These are phyloP conservation scores for Candolleomyces eurysporus DNA, from an alignment of 768 basidiomycete species.

Conservation along the genomic window DNA sequence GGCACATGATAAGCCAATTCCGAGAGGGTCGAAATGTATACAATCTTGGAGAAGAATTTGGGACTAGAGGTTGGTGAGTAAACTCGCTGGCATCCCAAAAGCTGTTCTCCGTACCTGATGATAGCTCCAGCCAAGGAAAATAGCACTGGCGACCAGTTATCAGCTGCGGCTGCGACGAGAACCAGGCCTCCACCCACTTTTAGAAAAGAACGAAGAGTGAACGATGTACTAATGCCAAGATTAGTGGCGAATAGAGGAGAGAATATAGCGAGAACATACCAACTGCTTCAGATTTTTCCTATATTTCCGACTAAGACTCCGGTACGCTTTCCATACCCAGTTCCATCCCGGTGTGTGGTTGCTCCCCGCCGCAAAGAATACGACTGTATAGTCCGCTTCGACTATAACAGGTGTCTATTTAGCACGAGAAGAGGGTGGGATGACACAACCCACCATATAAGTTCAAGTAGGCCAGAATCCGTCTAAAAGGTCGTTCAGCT, in stretches of 20 bases:
- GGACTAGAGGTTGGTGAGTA: slow-evolving; percentile 46
- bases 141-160: slow-evolving; percentile 53
- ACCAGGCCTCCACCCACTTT: slow-evolving; percentile 51
- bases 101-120: slow-evolving; percentile 58
- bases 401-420: slow-evolving; percentile 40
- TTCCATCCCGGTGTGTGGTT: slow-evolving; percentile 77
- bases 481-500: slow-evolving; percentile 37
- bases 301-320: slow-evolving; percentile 77
- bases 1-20: slow-evolving; percentile 76
- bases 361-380: slow-evolving; percentile 83
- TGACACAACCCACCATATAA: slow-evolving; percentile 58
- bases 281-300: slow-evolving; percentile 85
- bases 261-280: slow-evolving; percentile 39
- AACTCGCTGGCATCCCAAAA: neutral
- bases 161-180: slow-evolving; percentile 4
- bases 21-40: slow-evolving; percentile 74
- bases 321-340: slow-evolving; percentile 91
- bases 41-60: slow-evolving; percentile 86
- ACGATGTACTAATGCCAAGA: slow-evolving; percentile 64
- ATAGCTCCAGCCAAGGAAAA: slow-evolving; percentile 87
- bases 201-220: slow-evolving; percentile 85
- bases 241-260: neutral
- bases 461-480: slow-evolving; percentile 76
- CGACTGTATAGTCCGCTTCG: slow-evolving; percentile 85
- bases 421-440: neutral